Conservation (phyloP, 2,329 filamentous ascomycete genomes). For the Aspergillus costaricaensis region DNA sequence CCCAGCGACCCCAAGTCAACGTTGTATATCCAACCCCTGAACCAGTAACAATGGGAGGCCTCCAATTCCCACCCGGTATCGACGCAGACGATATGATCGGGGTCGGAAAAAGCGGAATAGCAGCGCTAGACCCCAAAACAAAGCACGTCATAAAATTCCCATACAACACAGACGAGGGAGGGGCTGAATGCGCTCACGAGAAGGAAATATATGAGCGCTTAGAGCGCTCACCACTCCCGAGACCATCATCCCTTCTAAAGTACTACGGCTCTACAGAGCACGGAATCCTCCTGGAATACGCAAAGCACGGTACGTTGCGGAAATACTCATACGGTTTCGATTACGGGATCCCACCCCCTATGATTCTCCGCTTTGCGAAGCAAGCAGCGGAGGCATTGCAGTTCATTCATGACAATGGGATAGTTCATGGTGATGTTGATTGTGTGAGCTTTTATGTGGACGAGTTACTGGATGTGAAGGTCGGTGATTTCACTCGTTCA, state of each 20-base stretch:
- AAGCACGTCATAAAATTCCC: conserved; percentile 8
- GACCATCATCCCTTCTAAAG: conserved; percentile 1
- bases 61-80: conserved; percentile 5
- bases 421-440: conserved; percentile 2
- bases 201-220: conserved; percentile 5
- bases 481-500: conserved; percentile 6
- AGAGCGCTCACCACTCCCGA: not conserved
- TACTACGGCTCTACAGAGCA: not conserved
- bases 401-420: conserved; percentile 1
- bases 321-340: not conserved
- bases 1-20: too few relatives aligned
- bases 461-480: not conserved
- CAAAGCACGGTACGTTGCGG: not conserved
- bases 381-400: conserved; percentile 4
- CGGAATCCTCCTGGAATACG: conserved; percentile 3
- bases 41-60: not conserved
- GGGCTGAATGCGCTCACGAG: conserved; percentile 1
- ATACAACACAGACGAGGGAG: not conserved
- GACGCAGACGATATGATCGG: conserved; percentile 1
- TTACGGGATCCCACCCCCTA: not conserved
- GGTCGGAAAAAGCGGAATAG: not conserved
- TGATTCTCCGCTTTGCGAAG: conserved; percentile 1
- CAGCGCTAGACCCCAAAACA: not conserved
- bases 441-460: conserved; percentile 7
- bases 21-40: not conserved